Evolutionary conservation across 2,329 filamentous ascomycete species (phyloP).

Genomic region (Penicillium brasilianum): DNA sequence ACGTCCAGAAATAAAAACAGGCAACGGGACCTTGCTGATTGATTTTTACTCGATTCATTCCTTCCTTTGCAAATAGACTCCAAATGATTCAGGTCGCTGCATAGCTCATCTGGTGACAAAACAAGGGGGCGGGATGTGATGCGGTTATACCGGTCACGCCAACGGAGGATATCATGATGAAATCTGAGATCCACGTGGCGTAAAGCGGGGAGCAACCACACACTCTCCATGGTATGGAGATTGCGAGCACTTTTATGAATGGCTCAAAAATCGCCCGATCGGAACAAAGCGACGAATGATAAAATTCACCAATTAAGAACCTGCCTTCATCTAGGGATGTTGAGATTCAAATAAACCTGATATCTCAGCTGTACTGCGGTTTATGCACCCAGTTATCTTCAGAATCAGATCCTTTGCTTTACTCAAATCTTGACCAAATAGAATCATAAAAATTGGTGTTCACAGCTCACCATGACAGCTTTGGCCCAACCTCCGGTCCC

Average conservation of each 20-base stretch:
- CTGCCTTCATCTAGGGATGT: not conserved
- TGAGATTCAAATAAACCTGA: not conserved
- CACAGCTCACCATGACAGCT: slow-evolving; percentile 2
- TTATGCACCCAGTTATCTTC: not conserved
- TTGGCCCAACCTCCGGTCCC: not conserved
- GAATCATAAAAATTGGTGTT: not conserved
- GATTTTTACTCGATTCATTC: not conserved
- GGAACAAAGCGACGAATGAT: not conserved
- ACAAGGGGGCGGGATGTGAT: not conserved
- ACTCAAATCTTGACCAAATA: not conserved
- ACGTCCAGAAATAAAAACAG: not conserved
- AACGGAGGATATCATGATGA: slow-evolving; percentile 31
- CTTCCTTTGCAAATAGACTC: not conserved
- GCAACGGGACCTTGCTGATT: not conserved
- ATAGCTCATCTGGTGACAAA: not conserved
- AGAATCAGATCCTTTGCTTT: not conserved
- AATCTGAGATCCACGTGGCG: slow-evolving; percentile 9
- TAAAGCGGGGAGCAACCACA: slow-evolving; percentile 5
- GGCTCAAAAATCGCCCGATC: not conserved
- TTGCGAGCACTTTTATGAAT: not conserved
- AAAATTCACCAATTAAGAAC: not conserved
- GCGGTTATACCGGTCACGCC: slow-evolving; percentile 21
- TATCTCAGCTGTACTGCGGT: not conserved
- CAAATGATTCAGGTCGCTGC: not conserved
- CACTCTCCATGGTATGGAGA: not conserved